Percentiles rank a stretch among this genome's conserved stretches.
Evolutionary conservation across 345 rosid species (phyloP).

Genomic region (Carallia pectinifolia): DNA sequence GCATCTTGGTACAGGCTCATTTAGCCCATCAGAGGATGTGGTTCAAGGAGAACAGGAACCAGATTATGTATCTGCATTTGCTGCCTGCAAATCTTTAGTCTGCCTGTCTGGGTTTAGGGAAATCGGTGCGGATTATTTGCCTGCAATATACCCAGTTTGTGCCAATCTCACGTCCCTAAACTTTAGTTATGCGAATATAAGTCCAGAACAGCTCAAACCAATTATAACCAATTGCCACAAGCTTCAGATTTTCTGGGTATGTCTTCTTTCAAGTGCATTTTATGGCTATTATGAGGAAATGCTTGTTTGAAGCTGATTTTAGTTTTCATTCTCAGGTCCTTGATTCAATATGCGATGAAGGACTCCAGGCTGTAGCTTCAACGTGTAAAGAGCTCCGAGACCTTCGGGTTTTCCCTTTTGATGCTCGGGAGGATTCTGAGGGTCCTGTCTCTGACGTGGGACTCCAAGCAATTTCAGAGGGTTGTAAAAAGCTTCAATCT

Average conservation of each 20-base stretch:
- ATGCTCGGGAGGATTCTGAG: conserved; percentile 64
- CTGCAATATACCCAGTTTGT: conserved; percentile 72
- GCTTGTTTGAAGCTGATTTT: conserved; percentile 23
- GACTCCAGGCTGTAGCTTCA: conserved; percentile 74
- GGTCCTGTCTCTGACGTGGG: conserved; percentile 78
- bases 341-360: conserved; percentile 82
- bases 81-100: conserved; percentile 60
- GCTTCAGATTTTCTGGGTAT: conserved; percentile 78
- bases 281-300: conserved; percentile 1
- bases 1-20: conserved; percentile 84
- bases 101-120: conserved; percentile 88
- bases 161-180: conserved; percentile 77
- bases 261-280: conserved; percentile 12
- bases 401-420: conserved; percentile 79
- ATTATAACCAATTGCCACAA: conserved; percentile 67
- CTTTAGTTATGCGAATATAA: conserved; percentile 76
- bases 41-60: conserved; percentile 49
- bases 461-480: conserved; percentile 76
- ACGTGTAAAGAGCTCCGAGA: conserved; percentile 76
- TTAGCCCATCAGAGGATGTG: conserved; percentile 39
- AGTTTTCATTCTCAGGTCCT: conserved; percentile 56
- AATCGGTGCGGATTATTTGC: conserved; percentile 52
- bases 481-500: conserved; percentile 71
- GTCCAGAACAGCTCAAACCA: conserved; percentile 65
- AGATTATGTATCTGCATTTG: conserved; percentile 59